phyloP scores from a whole-genome alignment of 352 stramenopile genomes.

The Globisporangium uncinulatum region DNA sequence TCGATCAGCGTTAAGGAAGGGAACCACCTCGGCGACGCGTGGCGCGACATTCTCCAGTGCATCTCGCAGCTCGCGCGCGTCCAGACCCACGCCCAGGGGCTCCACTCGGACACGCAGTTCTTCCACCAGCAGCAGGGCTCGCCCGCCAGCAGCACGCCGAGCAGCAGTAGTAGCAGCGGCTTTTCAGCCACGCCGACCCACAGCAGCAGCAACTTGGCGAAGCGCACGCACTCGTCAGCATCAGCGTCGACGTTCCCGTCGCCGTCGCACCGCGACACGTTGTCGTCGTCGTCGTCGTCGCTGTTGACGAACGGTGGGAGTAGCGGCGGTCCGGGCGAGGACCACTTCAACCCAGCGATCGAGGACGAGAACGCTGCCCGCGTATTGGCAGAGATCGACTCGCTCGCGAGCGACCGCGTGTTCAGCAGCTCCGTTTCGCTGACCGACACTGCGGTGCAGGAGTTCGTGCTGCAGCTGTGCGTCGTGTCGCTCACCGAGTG shows the following conservation, averaged over 20 bases:
- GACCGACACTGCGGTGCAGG: conserved; percentile 64
- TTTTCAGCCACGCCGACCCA: conserved; percentile 13
- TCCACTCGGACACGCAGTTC: conserved; percentile 79
- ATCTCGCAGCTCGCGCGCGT: conserved; percentile 97
- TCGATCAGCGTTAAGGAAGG: conserved; percentile 96
- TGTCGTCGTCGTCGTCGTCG: conserved; percentile 35
- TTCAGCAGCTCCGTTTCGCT: conserved; percentile 88
- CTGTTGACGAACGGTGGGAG: conserved; percentile 31
- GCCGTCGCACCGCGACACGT: conserved; percentile 3
- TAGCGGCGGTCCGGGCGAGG: conserved; percentile 30
- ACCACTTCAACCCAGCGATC: conserved; percentile 62
- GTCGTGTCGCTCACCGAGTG: conserved; percentile 90
- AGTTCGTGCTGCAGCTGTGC: conserved; percentile 90
- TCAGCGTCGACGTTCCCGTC: too few species aligned
- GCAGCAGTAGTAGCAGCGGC: conserved; percentile 6
- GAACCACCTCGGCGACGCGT: conserved; percentile 96
- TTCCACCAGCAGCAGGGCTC: conserved; percentile 49
- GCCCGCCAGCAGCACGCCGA: conserved; percentile 22
- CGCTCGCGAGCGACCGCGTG: conserved; percentile 85
- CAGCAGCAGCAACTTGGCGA: conserved; percentile 22
- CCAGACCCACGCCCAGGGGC: conserved; percentile 92
- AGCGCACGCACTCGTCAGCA: conserved; percentile 11
- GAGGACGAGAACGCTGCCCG: conserved; percentile 83
- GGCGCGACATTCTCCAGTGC: conserved; percentile 94
- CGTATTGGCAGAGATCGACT: conserved; percentile 83